These are phyloP conservation scores for Suillus subalutaceus DNA, from an alignment of 768 basidiomycete species.

Conservation along the genomic window DNA sequence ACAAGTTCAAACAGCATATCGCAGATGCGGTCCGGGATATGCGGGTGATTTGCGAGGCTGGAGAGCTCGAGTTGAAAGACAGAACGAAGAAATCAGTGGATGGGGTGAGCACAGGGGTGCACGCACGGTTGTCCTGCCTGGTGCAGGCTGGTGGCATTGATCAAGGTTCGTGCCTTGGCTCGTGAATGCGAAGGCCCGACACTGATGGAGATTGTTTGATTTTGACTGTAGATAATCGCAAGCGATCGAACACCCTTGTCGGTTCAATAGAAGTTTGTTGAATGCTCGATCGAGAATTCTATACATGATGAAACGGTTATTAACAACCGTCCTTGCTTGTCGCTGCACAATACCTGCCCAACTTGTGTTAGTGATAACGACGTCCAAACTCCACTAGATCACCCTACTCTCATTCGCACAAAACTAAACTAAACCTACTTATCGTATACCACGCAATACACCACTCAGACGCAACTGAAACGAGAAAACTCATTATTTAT, in stretches of 20 bases:
- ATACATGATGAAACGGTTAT: neutral
- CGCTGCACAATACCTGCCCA: neutral
- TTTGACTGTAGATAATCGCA: neutral
- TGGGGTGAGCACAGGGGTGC: neutral
- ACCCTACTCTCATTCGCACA: neutral
- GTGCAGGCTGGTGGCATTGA: neutral
- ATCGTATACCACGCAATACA: neutral
- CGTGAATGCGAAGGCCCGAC: neutral
- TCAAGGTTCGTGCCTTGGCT: neutral
- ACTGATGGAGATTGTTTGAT: neutral
- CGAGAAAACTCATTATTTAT: neutral
- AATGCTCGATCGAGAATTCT: neutral
- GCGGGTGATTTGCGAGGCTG: slow-evolving; percentile 49
- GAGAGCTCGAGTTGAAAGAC: neutral
- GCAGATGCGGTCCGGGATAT: slow-evolving; percentile 69
- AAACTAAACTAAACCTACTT: neutral
- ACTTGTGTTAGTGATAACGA: neutral
- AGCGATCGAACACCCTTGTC: neutral
- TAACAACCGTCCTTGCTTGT: neutral
- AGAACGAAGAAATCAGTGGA: too few relatives aligned
- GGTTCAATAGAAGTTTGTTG: neutral
- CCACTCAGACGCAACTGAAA: neutral
- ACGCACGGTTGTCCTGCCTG: too few relatives aligned
- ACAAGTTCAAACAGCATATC: slow-evolving; percentile 63
- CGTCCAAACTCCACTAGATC: neutral